Conservation (phyloP, 2,329 filamentous ascomycete genomes). For the Scytalidium sp. region DNA sequence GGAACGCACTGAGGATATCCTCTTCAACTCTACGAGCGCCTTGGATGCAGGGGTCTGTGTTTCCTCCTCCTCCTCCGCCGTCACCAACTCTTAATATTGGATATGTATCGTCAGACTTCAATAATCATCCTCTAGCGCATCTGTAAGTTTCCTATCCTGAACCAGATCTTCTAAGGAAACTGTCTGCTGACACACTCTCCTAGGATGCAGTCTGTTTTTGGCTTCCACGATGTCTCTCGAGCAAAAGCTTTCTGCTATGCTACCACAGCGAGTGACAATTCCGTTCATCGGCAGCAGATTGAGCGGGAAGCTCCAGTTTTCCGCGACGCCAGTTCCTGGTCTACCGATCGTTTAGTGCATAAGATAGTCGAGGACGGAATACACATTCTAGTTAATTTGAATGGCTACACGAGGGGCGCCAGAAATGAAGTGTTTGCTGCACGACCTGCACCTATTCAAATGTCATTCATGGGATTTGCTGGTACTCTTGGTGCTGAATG, state of each 20-base stretch:
- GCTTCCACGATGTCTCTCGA: constrained; percentile 71
- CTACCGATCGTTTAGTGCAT: constrained; percentile 76
- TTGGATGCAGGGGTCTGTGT: constrained; percentile 81
- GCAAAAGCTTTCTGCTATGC: constrained; percentile 93
- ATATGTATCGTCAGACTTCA: constrained; percentile 97
- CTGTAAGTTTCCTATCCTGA: constrained; percentile 47
- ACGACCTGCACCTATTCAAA: constrained; percentile 90
- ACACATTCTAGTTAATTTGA: constrained; percentile 95
- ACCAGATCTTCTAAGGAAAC: neutral
- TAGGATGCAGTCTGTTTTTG: constrained; percentile 97
- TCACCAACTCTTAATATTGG: constrained; percentile 83
- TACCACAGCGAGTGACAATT: constrained; percentile 87
- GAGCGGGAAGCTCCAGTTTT: constrained; percentile 91
- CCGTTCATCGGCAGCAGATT: constrained; percentile 86
- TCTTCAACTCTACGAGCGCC: constrained; percentile 81
- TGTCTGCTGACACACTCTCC: constrained; percentile 1
- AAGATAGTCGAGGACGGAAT: constrained; percentile 87
- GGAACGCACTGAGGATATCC: constrained; percentile 90
- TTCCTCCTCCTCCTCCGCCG: constrained; percentile 80
- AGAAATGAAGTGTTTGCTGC: constrained; percentile 97
- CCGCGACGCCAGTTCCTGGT: constrained; percentile 82
- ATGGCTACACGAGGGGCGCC: constrained; percentile 95
- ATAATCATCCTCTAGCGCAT: constrained; percentile 95
- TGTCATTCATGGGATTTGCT: constrained; percentile 99
- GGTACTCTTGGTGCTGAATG: constrained; percentile 94